phyloP scores from a whole-genome alignment of 129 eudicot genomes.

The Solidago caesia region DNA sequence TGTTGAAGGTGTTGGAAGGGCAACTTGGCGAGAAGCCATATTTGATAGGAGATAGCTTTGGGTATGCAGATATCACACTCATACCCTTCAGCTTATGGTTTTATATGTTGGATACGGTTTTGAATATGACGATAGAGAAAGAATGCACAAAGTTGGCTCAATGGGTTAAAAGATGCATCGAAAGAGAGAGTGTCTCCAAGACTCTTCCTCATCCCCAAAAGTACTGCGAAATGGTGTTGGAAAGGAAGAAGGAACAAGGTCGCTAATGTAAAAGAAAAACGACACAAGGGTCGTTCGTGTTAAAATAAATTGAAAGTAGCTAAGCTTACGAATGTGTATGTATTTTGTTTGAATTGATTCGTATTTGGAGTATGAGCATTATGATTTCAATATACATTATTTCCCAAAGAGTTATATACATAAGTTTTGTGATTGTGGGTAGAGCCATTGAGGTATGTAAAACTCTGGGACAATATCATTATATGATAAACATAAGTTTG shows the following conservation, averaged over 20 bases:
- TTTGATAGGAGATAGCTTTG: slow-evolving; percentile 24
- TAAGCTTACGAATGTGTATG: no score
- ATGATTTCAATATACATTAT: no score
- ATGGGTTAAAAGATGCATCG: slow-evolving; percentile 32
- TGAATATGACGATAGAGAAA: slow-evolving; percentile 20
- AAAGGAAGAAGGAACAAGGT: background rate
- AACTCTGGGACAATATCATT: no score
- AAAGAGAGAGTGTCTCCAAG: slow-evolving; percentile 26
- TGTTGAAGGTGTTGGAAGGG: slow-evolving; percentile 25
- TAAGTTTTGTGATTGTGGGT: no score
- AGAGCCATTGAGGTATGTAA: no score
- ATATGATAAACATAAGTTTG: no score
- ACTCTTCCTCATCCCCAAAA: slow-evolving; percentile 19
- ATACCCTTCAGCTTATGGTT: slow-evolving; percentile 17
- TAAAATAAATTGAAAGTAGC: no score
- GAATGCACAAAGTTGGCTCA: slow-evolving; percentile 27
- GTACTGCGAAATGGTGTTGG: background rate
- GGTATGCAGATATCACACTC: slow-evolving; percentile 28
- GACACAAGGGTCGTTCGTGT: no score
- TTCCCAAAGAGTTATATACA: no score
- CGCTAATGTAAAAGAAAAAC: background rate
- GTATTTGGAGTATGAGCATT: no score
- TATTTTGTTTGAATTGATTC: no score
- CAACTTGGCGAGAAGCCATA: slow-evolving; percentile 29
- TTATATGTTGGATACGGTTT: slow-evolving; percentile 7